Conservation (phyloP, 495 filamentous ascomycete genomes). For the Talaromyces proteolyticus region DNA sequence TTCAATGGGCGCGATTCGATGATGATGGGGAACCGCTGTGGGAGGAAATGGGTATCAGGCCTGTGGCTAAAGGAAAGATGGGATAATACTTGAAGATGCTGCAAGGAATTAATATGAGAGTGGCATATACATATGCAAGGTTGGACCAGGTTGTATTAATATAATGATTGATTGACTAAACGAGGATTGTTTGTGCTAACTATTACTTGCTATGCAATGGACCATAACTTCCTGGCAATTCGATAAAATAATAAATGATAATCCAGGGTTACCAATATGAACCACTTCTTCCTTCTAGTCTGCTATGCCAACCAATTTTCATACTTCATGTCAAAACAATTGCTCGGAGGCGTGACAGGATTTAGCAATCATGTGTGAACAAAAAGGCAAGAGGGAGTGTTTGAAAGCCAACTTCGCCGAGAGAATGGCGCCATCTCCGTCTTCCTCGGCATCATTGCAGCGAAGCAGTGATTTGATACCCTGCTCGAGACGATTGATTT, state of each 20-base stretch:
- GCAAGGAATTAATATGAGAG: too few species aligned
- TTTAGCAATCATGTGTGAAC: not conserved
- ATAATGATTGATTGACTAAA: not conserved
- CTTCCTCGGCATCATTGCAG: not conserved
- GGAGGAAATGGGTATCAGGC: slow-evolving; percentile 22
- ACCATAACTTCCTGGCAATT: not conserved
- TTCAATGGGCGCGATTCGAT: slow-evolving; percentile 87
- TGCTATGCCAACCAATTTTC: too few species aligned
- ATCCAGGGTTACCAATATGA: not conserved
- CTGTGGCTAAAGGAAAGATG: not conserved
- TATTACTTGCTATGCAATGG: not conserved
- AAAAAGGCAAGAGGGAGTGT: slow-evolving; percentile 13
- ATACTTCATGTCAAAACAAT: too few species aligned
- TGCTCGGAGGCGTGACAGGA: not conserved
- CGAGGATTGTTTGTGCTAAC: too few species aligned
- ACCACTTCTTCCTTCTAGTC: too few species aligned
- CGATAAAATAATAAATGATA: not conserved
- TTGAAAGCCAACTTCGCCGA: slow-evolving; percentile 14
- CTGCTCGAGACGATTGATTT: not conserved
- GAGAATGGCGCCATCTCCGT: slow-evolving; percentile 6
- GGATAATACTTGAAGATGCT: too few species aligned
- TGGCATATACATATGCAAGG: too few species aligned
- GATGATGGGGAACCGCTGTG: slow-evolving; percentile 77
- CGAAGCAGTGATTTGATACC: slow-evolving; percentile 1
- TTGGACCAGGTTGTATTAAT: not conserved